A percentile compares a stretch with the other conserved stretches of the same genome.
Evolutionary conservation across 805 yeast genomes (phyloP).

Genomic region (Ogataea trehaloabstinens): DNA sequence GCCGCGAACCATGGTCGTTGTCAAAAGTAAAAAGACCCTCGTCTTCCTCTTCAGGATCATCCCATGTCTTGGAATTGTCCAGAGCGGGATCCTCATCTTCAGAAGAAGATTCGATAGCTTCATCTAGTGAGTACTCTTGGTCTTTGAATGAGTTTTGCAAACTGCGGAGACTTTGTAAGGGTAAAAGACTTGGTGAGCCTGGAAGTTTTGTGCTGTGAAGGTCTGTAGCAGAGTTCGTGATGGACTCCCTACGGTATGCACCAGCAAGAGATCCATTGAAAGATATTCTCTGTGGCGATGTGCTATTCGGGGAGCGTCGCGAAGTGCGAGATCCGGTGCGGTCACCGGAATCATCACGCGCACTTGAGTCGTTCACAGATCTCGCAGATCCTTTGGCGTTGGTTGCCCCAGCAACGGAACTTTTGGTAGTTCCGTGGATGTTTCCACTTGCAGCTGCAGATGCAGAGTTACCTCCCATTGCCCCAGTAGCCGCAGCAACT

Average conservation of each 20-base stretch:
- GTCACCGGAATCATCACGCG: neutral
- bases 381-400: neutral
- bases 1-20: conserved; percentile 15
- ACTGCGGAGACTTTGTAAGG: conserved; percentile 30
- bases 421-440: no score
- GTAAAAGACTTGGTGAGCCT: conserved; percentile 31
- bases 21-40: conserved; percentile 30
- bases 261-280: neutral
- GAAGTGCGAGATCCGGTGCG: conserved; percentile 7
- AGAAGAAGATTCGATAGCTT: conserved; percentile 38
- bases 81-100: conserved; percentile 37
- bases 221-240: conserved; percentile 44
- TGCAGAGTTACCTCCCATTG: neutral
- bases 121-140: conserved; percentile 33
- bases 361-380: neutral
- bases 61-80: conserved; percentile 35
- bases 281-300: conserved; percentile 18
- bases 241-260: conserved; percentile 47
- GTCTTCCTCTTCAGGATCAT: conserved; percentile 40
- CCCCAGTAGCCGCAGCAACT: conserved; percentile 6
- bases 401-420: neutral
- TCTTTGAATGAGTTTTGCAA: conserved; percentile 29
- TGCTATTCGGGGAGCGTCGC: conserved; percentile 12
- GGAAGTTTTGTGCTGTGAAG: conserved; percentile 49
- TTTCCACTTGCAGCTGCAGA: no score